Evolutionary conservation across 257 asterid species (phyloP).

Genomic region (Solanum medicagineum): DNA sequence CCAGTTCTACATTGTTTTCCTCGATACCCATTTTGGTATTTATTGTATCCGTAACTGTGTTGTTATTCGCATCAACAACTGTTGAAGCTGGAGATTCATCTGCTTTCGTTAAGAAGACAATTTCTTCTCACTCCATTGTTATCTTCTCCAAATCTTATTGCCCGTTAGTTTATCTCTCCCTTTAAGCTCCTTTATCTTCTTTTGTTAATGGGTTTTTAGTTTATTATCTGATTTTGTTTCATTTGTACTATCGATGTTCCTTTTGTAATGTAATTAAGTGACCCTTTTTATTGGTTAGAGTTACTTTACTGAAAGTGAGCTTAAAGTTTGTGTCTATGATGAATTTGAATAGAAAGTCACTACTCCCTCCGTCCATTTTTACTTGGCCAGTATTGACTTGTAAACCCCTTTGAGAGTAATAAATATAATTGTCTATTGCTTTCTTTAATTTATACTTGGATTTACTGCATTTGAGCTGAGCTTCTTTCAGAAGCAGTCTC

Average conservation of each 20-base stretch:
- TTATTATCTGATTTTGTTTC: neutral
- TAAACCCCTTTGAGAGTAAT: no score
- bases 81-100: slow-evolving; percentile 4
- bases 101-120: slow-evolving; percentile 47
- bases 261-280: neutral
- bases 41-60: neutral
- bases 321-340: neutral
- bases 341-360: neutral
- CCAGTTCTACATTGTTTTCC: neutral
- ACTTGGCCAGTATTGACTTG: neutral
- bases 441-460: no score
- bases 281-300: neutral
- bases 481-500: no score
- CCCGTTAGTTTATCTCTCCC: slow-evolving; percentile 32
- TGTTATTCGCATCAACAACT: neutral
- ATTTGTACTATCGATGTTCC: neutral
- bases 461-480: no score
- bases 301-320: neutral
- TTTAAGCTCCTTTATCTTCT: neutral
- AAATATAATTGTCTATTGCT: no score
- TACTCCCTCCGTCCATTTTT: neutral
- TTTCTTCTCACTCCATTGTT: slow-evolving; percentile 54
- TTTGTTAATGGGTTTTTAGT: neutral
- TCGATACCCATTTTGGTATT: neutral
- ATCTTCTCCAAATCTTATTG: slow-evolving; percentile 94